A percentile compares a stretch with the other conserved stretches of the same genome.
phyloP scores from a whole-genome alignment of 352 stramenopile genomes.

The Globisporangium canariense region DNA sequence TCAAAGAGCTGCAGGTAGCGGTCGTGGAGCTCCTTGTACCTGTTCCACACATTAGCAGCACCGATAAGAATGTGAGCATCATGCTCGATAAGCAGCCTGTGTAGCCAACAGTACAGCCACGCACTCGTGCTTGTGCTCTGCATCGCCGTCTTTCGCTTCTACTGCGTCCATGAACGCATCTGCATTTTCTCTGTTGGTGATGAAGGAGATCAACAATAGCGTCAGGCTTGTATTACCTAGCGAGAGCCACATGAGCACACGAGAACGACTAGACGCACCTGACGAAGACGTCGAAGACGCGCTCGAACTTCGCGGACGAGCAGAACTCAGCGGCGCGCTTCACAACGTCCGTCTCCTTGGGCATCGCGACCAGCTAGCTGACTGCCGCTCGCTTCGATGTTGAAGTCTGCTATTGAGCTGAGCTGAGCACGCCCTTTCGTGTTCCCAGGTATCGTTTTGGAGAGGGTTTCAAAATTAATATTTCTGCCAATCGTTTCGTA shows the following conservation, averaged over 20 bases:
- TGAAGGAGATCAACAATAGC: background rate
- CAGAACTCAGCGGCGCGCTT: conserved; percentile 65
- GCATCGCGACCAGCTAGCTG: background rate
- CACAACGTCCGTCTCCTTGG: conserved; percentile 31
- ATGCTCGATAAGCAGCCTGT: background rate
- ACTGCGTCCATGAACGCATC: conserved; percentile 54
- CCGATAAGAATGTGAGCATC: background rate
- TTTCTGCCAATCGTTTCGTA: background rate
- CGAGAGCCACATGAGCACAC: background rate
- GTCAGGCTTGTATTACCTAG: background rate
- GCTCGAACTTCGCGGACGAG: conserved; percentile 61
- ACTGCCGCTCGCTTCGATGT: background rate
- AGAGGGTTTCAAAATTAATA: background rate
- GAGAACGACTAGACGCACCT: conserved; percentile 21
- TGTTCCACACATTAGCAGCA: conserved; percentile 3
- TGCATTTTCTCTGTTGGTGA: conserved; percentile 38
- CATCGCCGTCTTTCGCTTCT: conserved; percentile 53
- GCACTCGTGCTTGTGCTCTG: conserved; percentile 79
- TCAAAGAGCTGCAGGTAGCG: conserved; percentile 74
- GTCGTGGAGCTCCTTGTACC: conserved; percentile 74
- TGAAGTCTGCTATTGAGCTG: background rate
- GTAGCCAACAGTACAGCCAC: background rate
- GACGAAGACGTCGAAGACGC: conserved; percentile 66
- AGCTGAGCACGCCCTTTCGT: background rate
- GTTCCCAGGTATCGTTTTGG: background rate